Percentiles rank a stretch among this genome's conserved stretches.
phyloP scores from a whole-genome alignment of 2,329 filamentous ascomycete species.

The Lasiodiplodia citricola region DNA sequence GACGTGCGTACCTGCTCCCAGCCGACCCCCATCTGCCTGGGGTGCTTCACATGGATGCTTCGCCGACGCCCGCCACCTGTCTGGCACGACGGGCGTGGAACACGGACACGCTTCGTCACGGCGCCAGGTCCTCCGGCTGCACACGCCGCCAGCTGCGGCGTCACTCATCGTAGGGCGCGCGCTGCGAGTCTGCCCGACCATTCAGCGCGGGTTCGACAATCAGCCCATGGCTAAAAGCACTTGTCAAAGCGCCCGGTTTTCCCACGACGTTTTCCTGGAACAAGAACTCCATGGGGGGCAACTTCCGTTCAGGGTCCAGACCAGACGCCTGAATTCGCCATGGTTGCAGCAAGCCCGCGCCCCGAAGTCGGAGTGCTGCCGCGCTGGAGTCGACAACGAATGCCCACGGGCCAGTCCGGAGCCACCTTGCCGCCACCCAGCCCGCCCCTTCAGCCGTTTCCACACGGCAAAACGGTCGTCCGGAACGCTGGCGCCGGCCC shows the following conservation, averaged over 20 bases:
- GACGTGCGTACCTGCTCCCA: background rate
- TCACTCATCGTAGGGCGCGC: slow-evolving; percentile 2
- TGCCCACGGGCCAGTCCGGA: background rate
- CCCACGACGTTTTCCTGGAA: background rate
- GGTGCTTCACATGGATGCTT: background rate
- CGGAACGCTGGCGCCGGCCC: slow-evolving; percentile 8
- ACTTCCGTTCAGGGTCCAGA: background rate
- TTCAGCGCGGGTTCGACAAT: slow-evolving; percentile 9
- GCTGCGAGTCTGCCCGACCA: slow-evolving; percentile 8
- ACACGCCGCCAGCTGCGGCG: background rate
- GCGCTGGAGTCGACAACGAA: background rate
- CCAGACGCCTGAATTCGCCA: background rate
- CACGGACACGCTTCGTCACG: slow-evolving; percentile 8
- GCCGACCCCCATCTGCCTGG: background rate
- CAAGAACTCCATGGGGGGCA: background rate
- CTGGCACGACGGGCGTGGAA: background rate
- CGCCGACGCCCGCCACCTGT: slow-evolving; percentile 8
- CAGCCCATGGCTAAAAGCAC: slow-evolving; percentile 3
- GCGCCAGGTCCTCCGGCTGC: slow-evolving; percentile 15
- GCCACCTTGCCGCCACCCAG: slow-evolving; percentile 10
- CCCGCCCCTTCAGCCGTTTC: background rate
- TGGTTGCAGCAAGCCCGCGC: slow-evolving; percentile 1
- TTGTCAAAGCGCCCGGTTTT: slow-evolving; percentile 2
- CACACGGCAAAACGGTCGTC: slow-evolving; percentile 9
- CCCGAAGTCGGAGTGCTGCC: slow-evolving; percentile 13